Conservation (phyloP, 768 basidiomycete genomes). For the Trichaptum fuscoviolaceum region DNA sequence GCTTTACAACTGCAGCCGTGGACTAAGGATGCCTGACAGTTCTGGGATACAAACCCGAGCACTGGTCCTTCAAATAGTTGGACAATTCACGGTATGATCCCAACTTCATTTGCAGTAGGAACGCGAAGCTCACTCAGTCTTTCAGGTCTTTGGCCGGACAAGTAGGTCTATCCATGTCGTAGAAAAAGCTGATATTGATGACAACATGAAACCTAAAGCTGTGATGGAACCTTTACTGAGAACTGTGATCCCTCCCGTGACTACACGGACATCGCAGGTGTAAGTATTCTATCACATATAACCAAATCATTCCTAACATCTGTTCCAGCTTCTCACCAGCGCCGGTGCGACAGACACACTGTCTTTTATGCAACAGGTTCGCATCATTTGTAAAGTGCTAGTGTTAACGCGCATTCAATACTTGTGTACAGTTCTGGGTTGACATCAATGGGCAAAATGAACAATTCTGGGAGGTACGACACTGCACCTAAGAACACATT, state of each 20-base stretch:
- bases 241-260: slow-evolving; percentile 37
- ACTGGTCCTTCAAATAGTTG: slow-evolving; percentile 63
- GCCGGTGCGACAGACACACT: slow-evolving; percentile 57
- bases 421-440: slow-evolving; percentile 46
- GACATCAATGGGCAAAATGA: slow-evolving; percentile 55
- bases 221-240: slow-evolving; percentile 39
- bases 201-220: slow-evolving; percentile 32
- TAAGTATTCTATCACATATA: slow-evolving; percentile 17
- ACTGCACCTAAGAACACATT: neutral
- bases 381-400: slow-evolving; percentile 2
- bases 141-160: slow-evolving; percentile 62
- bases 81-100: slow-evolving; percentile 66
- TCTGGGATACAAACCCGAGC: slow-evolving; percentile 65
- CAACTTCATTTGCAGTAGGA: neutral
- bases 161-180: slow-evolving; percentile 29
- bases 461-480: slow-evolving; percentile 61
- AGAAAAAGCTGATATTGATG: neutral
- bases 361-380: slow-evolving; percentile 44
- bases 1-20: neutral
- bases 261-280: slow-evolving; percentile 39
- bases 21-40: slow-evolving; percentile 30
- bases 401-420: slow-evolving; percentile 19
- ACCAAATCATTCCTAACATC: neutral
- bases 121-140: slow-evolving; percentile 8
- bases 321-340: slow-evolving; percentile 44